phyloP scores from a whole-genome alignment of 192 early-diverging fungal genomes.

The Helicostylum pulchrum region DNA sequence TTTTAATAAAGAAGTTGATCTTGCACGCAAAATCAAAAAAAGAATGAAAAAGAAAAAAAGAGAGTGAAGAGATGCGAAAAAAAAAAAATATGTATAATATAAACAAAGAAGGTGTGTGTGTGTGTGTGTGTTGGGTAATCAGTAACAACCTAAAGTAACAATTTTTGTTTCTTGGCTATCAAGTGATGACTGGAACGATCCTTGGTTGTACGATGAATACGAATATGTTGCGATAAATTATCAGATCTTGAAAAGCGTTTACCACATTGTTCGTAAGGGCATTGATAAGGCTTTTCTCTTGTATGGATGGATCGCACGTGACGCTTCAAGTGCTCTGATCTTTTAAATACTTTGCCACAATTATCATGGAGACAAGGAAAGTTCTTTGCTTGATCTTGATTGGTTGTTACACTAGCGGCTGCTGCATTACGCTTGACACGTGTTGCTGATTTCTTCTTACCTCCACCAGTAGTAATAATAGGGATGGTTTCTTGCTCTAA shows the following conservation, averaged over 20 bases:
- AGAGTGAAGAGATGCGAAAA: not conserved
- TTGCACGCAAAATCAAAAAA: too few species aligned
- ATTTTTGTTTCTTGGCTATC: too few species aligned
- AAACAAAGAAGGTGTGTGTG: not conserved
- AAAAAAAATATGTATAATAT: not conserved
- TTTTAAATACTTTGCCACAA: slow-evolving; percentile 56
- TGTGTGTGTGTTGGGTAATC: too few species aligned
- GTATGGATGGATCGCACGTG: slow-evolving; percentile 60
- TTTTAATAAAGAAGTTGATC: not conserved
- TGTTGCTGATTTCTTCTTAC: too few species aligned
- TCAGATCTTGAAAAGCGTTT: slow-evolving; percentile 54
- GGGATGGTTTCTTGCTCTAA: too few species aligned
- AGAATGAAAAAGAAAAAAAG: not conserved
- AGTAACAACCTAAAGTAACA: not conserved
- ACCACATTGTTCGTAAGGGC: slow-evolving; percentile 42
- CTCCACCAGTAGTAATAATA: too few species aligned
- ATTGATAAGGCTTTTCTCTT: slow-evolving; percentile 52
- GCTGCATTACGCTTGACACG: too few species aligned
- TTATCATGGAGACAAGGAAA: slow-evolving; percentile 51
- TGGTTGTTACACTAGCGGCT: too few species aligned
- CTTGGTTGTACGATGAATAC: slow-evolving; percentile 44
- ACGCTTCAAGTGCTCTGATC: slow-evolving; percentile 58
- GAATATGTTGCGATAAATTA: slow-evolving; percentile 52
- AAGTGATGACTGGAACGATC: not conserved
- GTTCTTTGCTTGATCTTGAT: not conserved